A percentile compares a stretch with the other conserved stretches of the same genome.
Evolutionary conservation across 2,329 filamentous ascomycete species (phyloP).

Genomic region (Polychaeton citri): DNA sequence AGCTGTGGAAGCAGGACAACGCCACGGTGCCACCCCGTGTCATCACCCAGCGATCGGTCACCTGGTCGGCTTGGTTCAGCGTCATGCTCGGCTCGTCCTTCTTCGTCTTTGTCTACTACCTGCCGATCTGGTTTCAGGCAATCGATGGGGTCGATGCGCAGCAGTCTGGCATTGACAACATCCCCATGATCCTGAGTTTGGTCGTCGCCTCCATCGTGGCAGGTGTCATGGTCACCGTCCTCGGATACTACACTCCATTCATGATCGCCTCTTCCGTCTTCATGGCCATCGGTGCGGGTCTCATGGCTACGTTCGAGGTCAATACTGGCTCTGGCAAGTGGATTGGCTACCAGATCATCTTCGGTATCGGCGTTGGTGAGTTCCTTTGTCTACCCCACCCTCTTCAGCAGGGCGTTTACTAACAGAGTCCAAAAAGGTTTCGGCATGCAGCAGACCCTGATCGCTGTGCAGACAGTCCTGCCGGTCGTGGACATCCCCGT

Average conservation of each 20-base stretch:
- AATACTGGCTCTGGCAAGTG: slow-evolving; percentile 24
- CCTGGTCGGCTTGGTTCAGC: slow-evolving; percentile 27
- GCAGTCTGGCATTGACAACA: slow-evolving; percentile 35
- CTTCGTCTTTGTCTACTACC: slow-evolving; percentile 31
- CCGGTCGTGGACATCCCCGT: slow-evolving; percentile 31
- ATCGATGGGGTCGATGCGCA: slow-evolving; percentile 33
- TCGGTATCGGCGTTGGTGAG: slow-evolving; percentile 24
- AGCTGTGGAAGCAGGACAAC: slow-evolving; percentile 29
- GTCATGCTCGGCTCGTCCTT: slow-evolving; percentile 30
- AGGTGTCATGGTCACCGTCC: slow-evolving; percentile 25
- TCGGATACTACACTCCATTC: slow-evolving; percentile 39
- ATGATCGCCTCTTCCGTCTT: slow-evolving; percentile 29
- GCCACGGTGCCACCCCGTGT: slow-evolving; percentile 35
- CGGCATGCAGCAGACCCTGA: slow-evolving; percentile 35
- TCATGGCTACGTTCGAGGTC: slow-evolving; percentile 30
- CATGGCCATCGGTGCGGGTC: slow-evolving; percentile 33
- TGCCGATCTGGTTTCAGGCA: slow-evolving; percentile 36
- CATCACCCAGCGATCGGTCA: slow-evolving; percentile 31
- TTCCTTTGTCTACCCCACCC: background rate
- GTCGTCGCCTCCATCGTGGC: slow-evolving; percentile 30
- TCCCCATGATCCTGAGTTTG: slow-evolving; percentile 32
- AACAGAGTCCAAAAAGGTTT: slow-evolving; percentile 17
- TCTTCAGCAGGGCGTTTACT: background rate
- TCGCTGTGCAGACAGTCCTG: slow-evolving; percentile 33
- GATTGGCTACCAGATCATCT: slow-evolving; percentile 26